Conservation (phyloP, 2,329 filamentous ascomycete species). For the Aureobasidium sp. region DNA sequence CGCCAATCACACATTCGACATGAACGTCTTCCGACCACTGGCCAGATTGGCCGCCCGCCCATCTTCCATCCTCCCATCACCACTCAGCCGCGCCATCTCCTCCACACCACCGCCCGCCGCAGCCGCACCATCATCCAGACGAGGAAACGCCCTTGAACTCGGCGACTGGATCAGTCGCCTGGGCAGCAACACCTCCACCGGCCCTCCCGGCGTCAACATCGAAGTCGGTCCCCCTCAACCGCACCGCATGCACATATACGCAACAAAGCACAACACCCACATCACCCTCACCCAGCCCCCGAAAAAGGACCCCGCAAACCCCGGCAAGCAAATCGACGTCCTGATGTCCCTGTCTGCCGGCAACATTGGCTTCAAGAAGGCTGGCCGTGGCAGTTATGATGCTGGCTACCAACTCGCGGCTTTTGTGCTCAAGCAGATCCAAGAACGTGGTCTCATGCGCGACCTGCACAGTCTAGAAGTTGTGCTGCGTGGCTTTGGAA, state of each 20-base stretch:
- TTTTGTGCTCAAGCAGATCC: conserved; percentile 75
- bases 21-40: conserved; percentile 13
- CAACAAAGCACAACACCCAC: conserved; percentile 91
- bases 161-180: conserved; percentile 4
- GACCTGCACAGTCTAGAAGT: conserved; percentile 75
- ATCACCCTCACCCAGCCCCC: conserved; percentile 76
- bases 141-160: not conserved
- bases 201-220: not conserved
- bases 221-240: conserved; percentile 34
- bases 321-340: conserved; percentile 50
- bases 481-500: conserved; percentile 75
- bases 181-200: not conserved
- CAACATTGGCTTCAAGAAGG: conserved; percentile 86
- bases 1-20: not conserved
- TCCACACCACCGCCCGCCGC: not conserved
- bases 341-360: conserved; percentile 76
- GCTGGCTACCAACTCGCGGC: conserved; percentile 83
- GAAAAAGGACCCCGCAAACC: conserved; percentile 37
- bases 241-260: conserved; percentile 80
- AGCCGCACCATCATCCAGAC: not conserved
- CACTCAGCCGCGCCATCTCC: not conserved
- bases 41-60: not conserved
- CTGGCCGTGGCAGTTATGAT: conserved; percentile 75
- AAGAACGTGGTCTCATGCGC: conserved; percentile 70
- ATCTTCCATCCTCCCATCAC: not conserved